phyloP scores from a whole-genome alignment of 2,329 filamentous ascomycete species.

The Aureobasidium mangrovei region DNA sequence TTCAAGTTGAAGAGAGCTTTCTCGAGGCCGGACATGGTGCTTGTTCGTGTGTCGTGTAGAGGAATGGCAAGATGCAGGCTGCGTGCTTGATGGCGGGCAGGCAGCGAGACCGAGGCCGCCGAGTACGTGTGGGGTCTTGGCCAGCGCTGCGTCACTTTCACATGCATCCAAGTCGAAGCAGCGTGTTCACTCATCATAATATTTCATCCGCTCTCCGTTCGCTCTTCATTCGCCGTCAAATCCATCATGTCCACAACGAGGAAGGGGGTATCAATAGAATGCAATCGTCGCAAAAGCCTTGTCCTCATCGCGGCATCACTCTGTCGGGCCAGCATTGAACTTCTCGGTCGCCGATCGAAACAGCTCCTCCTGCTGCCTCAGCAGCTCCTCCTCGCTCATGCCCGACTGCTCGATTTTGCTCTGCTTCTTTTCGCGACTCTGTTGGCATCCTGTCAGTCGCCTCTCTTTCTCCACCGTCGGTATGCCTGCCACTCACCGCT shows the following conservation, averaged over 20 bases:
- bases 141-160: slow-evolving; percentile 11
- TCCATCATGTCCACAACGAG: not conserved
- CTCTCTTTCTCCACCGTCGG: slow-evolving; percentile 3
- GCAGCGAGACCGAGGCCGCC: not conserved
- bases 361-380: slow-evolving; percentile 81
- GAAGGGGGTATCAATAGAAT: slow-evolving; percentile 11
- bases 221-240: not conserved
- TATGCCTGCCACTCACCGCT: slow-evolving; percentile 53
- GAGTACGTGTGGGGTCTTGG: slow-evolving; percentile 13
- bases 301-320: not conserved
- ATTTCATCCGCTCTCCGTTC: not conserved
- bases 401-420: slow-evolving; percentile 96
- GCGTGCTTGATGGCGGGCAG: too few species aligned
- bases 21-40: slow-evolving; percentile 50
- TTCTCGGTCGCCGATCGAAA: slow-evolving; percentile 74
- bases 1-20: slow-evolving; percentile 56
- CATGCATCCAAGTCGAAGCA: not conserved
- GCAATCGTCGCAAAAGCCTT: slow-evolving; percentile 3
- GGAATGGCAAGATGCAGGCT: not conserved
- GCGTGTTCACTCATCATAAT: not conserved
- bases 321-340: slow-evolving; percentile 41
- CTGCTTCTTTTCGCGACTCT: slow-evolving; percentile 93
- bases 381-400: slow-evolving; percentile 80
- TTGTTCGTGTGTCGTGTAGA: slow-evolving; percentile 4
- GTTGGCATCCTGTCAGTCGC: slow-evolving; percentile 16